Base-by-base conservation (phyloP, 2,329 filamentous ascomycete genomes). In the Ceratocystis papillata region DNA sequence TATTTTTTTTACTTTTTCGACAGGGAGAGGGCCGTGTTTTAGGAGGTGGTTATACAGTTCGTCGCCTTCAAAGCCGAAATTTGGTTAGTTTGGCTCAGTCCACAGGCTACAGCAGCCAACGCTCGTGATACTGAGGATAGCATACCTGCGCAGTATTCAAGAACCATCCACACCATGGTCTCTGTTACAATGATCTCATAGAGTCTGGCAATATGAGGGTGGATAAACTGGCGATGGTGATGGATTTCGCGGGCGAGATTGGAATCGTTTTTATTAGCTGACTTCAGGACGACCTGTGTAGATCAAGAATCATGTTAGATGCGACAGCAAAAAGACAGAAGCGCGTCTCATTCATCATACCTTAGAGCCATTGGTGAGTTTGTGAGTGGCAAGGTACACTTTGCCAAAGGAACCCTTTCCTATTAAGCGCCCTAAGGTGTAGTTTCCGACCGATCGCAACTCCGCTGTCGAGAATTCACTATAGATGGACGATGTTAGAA, bases 141-240 rank as follows among this genome's bases (percentile, higher is more conserved):
- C 78, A 63, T 83, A 91, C 90, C 92, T 69, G 90, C 87, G 76
- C 94, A 99, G 75, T 96, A 99, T 78, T 99, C 94, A 72, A 99
- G 79, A 37, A 95, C 94, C 73, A 99, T 82, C 94, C 94, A 99
- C 64, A 99, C 95, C 75, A 97, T 77, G 62, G 80, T 86, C 77
- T 99, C 94, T 1, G 94, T 99, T 69, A 99, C 92, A 72, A 99
- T 96, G 68, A 99, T 93, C 79, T 99, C 94, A 79, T 99, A 97
- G 25, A 99, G 80, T 63, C 94, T 85, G 59, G 94, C 92, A 72
- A 99, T 99, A 77, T 99, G 94, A 25, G 94, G 94, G 73, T 99
- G 94, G 70, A 96, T 83, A 76, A 99, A 96, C 76, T 99, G 94
- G 71, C 94, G 89, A 75, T 99, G 94, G 75, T 99, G 94, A 76